phyloP scores from a whole-genome alignment of 2,329 filamentous ascomycete genomes.

The Moelleriella libera region DNA sequence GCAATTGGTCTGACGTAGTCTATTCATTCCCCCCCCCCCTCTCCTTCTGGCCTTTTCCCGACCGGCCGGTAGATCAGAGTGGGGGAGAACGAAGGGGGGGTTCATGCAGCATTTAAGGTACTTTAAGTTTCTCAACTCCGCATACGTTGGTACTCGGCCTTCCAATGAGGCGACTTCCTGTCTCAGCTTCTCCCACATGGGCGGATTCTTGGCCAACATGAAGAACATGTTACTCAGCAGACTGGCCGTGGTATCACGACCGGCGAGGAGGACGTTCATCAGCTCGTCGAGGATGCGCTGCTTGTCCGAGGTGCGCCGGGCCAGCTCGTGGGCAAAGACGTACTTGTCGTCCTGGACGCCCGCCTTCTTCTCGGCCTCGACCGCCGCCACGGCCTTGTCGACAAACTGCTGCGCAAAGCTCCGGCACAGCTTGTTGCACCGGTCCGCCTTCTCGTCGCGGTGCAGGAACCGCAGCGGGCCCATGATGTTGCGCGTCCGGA shows the following conservation, averaged over 20 bases:
- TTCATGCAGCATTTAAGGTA: conserved; percentile 10
- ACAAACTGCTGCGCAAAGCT: conserved; percentile 34
- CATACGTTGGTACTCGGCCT: conserved; percentile 8
- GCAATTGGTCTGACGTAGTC: not conserved
- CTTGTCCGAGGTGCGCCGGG: conserved; percentile 16
- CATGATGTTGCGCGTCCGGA: conserved; percentile 23
- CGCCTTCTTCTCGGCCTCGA: conserved; percentile 30
- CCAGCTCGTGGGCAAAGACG: conserved; percentile 17
- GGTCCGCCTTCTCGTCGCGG: conserved; percentile 48
- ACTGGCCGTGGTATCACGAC: conserved; percentile 39
- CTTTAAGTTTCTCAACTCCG: conserved; percentile 8
- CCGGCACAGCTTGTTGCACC: conserved; percentile 34
- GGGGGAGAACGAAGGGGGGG: not conserved
- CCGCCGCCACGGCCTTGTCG: conserved; percentile 41
- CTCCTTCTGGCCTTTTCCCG: not conserved
- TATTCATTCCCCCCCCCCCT: too few species aligned
- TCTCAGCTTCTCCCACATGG: conserved; percentile 25
- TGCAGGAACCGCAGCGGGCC: conserved; percentile 34
- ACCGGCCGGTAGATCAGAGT: not conserved
- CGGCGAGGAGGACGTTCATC: conserved; percentile 29
- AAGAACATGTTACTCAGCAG: conserved; percentile 34
- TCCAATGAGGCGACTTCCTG: conserved; percentile 15
- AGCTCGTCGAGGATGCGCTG: conserved; percentile 14
- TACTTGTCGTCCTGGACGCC: conserved; percentile 9
- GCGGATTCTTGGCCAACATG: conserved; percentile 18